Conservation (phyloP, 441 rosid genomes). For the Arabidopsis lyrata region DNA sequence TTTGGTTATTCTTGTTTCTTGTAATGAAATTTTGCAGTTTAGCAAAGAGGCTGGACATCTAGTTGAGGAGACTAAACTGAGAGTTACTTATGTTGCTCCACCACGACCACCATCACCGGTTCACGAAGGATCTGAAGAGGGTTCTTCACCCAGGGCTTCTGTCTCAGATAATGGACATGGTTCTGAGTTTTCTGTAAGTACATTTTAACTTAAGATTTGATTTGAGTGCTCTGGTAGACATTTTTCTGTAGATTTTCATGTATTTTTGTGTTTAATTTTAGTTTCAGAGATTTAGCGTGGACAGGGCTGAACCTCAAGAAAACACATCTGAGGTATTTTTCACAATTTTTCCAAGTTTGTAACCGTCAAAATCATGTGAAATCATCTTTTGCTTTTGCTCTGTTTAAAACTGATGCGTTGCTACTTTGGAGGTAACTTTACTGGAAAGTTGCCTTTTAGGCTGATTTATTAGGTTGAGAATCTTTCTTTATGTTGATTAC, state of each 20-base stretch:
- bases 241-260: slow-evolving; percentile 8
- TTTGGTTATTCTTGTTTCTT: background rate
- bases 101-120: slow-evolving; percentile 87
- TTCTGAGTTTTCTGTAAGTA: slow-evolving; percentile 36
- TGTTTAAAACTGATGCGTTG: slow-evolving; percentile 8
- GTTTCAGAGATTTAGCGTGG: slow-evolving; percentile 60
- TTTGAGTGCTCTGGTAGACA: slow-evolving; percentile 11
- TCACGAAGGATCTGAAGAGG: slow-evolving; percentile 87
- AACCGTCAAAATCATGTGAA: slow-evolving; percentile 1
- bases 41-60: slow-evolving; percentile 73
- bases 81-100: slow-evolving; percentile 79
- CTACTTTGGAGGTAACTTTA: slow-evolving; percentile 17
- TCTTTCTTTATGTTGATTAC: slow-evolving; percentile 31
- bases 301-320: slow-evolving; percentile 59
- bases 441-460: slow-evolving; percentile 33
- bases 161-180: slow-evolving; percentile 63
- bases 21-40: slow-evolving; percentile 55
- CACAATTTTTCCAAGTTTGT: background rate
- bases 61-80: slow-evolving; percentile 81
- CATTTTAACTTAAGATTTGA: slow-evolving; percentile 38
- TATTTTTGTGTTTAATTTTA: slow-evolving; percentile 29
- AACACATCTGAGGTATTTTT: slow-evolving; percentile 63
- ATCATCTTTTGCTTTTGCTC: slow-evolving; percentile 23
- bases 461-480: slow-evolving; percentile 25
- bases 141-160: slow-evolving; percentile 80